These are phyloP conservation scores for Rubia peregrina DNA, from an alignment of 305 asterid genomes.

Conservation along the genomic window DNA sequence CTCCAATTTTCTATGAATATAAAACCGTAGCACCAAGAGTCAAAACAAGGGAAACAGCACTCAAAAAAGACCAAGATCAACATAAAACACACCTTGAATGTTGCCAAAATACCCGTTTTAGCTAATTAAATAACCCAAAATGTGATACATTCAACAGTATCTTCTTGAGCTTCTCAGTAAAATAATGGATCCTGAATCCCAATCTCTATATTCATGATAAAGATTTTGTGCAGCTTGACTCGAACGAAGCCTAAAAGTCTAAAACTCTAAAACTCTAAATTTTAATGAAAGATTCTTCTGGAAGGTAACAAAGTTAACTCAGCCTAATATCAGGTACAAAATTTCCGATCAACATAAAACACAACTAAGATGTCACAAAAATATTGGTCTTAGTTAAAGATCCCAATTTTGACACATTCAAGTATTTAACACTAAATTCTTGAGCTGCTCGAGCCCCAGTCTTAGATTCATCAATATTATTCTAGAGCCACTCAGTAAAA, in stretches of 20 bases:
- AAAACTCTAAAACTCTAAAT: too few species aligned
- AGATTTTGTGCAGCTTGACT: too few species aligned
- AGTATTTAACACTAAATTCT: not conserved
- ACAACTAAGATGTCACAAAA: too few species aligned
- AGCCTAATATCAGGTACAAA: too few species aligned
- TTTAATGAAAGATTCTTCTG: too few species aligned
- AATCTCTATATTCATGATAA: not conserved
- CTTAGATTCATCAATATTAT: not conserved
- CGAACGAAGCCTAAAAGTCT: too few species aligned
- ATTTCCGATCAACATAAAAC: not conserved
- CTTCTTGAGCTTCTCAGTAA: not conserved
- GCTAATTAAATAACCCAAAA: too few species aligned
- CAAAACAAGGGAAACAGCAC: constrained; percentile 5
- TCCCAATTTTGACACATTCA: too few species aligned
- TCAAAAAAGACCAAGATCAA: not conserved
- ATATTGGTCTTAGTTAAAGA: not conserved
- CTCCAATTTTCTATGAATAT: constrained; percentile 56
- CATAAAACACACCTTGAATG: not conserved
- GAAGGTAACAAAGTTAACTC: too few species aligned
- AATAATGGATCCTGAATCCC: not conserved
- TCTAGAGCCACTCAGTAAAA: not conserved
- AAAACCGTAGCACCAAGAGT: constrained; percentile 10
- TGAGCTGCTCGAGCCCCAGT: not conserved
- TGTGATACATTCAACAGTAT: not conserved
- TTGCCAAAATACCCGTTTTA: too few species aligned